Evolutionary conservation across 176 grass and related monocot species (phyloP), one percentile per base, ranked within the genome.

Genomic region (Miscanthus lutarioriparius): DNA sequence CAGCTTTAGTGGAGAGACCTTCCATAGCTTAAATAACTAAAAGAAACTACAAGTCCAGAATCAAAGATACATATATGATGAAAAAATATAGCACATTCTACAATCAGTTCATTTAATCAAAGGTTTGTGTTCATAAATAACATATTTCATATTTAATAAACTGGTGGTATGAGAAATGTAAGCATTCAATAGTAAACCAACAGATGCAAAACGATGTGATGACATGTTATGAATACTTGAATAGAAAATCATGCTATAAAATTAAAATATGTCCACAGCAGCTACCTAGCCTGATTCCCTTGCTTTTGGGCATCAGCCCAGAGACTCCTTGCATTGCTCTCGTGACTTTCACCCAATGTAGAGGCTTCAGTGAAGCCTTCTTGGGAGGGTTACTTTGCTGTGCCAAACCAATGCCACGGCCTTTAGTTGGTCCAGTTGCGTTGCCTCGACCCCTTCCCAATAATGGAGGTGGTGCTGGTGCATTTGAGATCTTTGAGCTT

Each of bases 291-390:
- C 79, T 91, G 91, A 79, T 81, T 86, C 64, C 92, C 93, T 89
- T 93, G 93, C 69, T 98, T 92, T 77, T 95, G 91, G 51, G 93
- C 87, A 93, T 98, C 96, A 82, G 93, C 96, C 96, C 96, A 98
- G 47, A 98, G 96, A 88, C 96, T 98, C 80, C 96, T 90, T 98
- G 91, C 89, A 87, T 45, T 83, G 93, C 93, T 78, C 96, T 88
- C 41, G 96, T 98, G 79, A 98, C 96, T 80, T 98, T 98, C 43
- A 95, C 93, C 96, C 96, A 98, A 84, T 98, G 96, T 80, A 98
- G 88, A 80, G 96, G 96, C 66, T 98, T 98, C 82, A 98, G 82
- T 37, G 93, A 82, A 90, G 91, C 83, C 85, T 95, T 98, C 75
- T 98, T 93, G 68, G 89, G 85, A 43, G 89, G 74, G 78, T 73